Conservation (phyloP, 257 asterid species). For the Solanum medicagineum region DNA sequence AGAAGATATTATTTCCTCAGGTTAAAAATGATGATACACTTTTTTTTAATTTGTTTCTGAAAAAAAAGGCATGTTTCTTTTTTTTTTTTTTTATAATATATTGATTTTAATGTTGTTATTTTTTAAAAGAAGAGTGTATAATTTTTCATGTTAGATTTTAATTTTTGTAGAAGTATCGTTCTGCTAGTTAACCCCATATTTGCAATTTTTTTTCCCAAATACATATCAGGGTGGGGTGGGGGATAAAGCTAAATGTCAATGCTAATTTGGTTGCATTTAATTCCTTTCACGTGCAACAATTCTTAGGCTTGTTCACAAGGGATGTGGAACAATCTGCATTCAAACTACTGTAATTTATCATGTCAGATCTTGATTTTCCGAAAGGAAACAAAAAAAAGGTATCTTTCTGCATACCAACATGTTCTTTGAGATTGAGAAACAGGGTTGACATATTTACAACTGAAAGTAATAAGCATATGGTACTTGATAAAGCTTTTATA, state of each 20-base stretch:
- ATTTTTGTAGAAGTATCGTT: not conserved
- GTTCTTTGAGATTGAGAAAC: not conserved
- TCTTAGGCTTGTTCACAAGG: not conserved
- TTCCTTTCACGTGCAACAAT: slow-evolving; percentile 8
- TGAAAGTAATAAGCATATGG: not conserved
- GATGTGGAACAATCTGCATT: not conserved
- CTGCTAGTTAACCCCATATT: not conserved
- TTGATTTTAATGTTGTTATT: too few relatives aligned
- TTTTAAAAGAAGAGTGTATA: not conserved
- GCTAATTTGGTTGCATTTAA: slow-evolving; percentile 2
- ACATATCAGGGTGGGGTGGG: not conserved
- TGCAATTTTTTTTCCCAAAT: not conserved
- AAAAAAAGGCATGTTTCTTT: too few relatives aligned
- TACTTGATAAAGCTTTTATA: not conserved
- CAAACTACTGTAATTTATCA: not conserved
- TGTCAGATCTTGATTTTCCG: not conserved
- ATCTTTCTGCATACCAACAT: not conserved
- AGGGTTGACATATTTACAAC: not conserved
- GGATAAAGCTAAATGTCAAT: not conserved
- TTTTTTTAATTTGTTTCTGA: too few relatives aligned
- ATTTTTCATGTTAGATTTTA: not conserved
- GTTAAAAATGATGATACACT: too few relatives aligned
- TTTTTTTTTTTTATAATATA: too few relatives aligned
- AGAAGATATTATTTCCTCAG: not conserved
- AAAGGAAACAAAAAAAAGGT: not conserved